Evolutionary conservation across 2,329 filamentous ascomycete genomes (phyloP).

Genomic region (Zarea fungicola): DNA sequence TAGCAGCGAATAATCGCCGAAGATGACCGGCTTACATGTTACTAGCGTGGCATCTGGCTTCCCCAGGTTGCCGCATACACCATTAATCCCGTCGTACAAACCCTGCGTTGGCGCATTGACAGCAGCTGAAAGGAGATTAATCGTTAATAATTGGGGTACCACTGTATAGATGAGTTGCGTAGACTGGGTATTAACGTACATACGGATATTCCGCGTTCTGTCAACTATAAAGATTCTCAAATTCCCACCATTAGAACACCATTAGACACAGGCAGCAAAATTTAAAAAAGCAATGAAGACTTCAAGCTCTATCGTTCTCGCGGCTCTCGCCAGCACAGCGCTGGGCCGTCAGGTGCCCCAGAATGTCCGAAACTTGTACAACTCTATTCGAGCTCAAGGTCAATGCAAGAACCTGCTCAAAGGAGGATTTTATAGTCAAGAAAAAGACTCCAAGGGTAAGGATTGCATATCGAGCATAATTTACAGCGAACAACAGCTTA

Average conservation of each 20-base stretch:
- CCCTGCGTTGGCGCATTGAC: background rate
- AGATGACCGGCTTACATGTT: background rate
- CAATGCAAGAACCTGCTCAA: slow-evolving; percentile 26
- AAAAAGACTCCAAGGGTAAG: slow-evolving; percentile 23
- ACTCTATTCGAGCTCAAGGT: slow-evolving; percentile 24
- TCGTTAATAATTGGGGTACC: too few relatives aligned
- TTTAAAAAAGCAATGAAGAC: background rate
- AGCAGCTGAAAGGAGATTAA: too few relatives aligned
- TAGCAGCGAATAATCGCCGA: background rate
- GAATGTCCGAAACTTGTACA: slow-evolving; percentile 26
- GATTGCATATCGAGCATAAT: background rate
- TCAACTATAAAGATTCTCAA: background rate
- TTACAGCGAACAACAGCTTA: background rate
- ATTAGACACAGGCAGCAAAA: background rate
- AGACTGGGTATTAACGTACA: too few relatives aligned
- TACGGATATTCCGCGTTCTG: too few relatives aligned
- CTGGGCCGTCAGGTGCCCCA: slow-evolving; percentile 19
- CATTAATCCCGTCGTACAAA: background rate
- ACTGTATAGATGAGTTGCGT: too few relatives aligned
- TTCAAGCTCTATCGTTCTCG: background rate
- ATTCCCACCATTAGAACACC: too few relatives aligned
- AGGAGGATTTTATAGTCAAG: slow-evolving; percentile 27
- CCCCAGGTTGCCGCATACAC: background rate
- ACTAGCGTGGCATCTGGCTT: background rate
- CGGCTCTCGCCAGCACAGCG: background rate